A percentile compares a stretch with the other conserved stretches of the same genome.
Evolutionary conservation across 768 basidiomycete species (phyloP).

Genomic region (Phylloporus sp.): DNA sequence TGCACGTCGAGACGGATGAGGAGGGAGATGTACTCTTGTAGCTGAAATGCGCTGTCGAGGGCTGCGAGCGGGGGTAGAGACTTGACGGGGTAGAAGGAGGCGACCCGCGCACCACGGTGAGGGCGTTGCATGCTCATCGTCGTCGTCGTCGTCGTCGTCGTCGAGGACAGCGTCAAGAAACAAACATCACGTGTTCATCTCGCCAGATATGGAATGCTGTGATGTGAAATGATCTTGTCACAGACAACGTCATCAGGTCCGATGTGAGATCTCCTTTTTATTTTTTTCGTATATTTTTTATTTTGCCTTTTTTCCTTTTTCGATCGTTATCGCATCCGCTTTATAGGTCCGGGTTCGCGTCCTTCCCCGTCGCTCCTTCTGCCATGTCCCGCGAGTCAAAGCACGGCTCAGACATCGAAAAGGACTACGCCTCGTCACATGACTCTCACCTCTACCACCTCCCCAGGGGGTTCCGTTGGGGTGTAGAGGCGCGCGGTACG

Average conservation of each 20-base stretch:
- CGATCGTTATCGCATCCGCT: conserved; percentile 1
- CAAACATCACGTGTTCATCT: conserved; percentile 16
- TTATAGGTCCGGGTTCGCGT: too few species aligned
- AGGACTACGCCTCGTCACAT: conserved; percentile 22
- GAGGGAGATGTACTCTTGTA: conserved; percentile 91
- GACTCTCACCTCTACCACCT: neutral
- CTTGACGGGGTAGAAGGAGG: conserved; percentile 77
- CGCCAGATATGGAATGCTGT: neutral
- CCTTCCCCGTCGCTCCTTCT: conserved; percentile 3
- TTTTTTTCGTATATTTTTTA: neutral
- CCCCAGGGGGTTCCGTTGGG: conserved; percentile 27
- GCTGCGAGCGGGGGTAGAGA: conserved; percentile 63
- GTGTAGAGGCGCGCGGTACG: conserved; percentile 31
- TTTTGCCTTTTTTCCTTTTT: neutral
- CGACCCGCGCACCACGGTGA: conserved; percentile 70
- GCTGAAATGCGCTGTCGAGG: conserved; percentile 88
- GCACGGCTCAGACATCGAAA: conserved; percentile 26
- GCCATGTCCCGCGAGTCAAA: conserved; percentile 27
- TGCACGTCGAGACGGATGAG: conserved; percentile 85
- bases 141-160: neutral
- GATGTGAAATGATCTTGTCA: conserved; percentile 3
- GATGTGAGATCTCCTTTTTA: neutral
- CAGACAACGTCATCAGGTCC: conserved; percentile 5
- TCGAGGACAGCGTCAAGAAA: neutral
- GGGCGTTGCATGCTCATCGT: conserved; percentile 56